These are phyloP conservation scores for Ocimum tenuiflorum DNA, from an alignment of 257 asterid genomes.

Conservation along the genomic window DNA sequence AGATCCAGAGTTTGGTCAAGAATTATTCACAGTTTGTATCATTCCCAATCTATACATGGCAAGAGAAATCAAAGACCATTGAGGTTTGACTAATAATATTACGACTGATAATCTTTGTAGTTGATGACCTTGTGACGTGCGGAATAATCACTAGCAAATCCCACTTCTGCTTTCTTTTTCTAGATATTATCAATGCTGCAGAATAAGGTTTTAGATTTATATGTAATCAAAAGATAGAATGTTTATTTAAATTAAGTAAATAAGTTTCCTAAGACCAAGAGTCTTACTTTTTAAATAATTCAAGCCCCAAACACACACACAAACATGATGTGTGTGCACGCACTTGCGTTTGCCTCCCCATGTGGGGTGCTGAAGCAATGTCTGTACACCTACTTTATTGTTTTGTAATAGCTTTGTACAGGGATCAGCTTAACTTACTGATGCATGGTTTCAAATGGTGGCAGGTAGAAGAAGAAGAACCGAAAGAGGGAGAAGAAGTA, in stretches of 20 bases:
- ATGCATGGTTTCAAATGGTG: background rate
- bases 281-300: too few species aligned
- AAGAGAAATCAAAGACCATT: slow-evolving; percentile 80
- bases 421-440: background rate
- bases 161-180: background rate
- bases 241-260: background rate
- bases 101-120: background rate
- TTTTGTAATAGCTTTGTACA: background rate
- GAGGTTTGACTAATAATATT: slow-evolving; percentile 49
- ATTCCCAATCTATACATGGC: slow-evolving; percentile 91
- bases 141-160: background rate
- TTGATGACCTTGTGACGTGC: background rate
- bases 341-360: too few species aligned
- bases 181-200: background rate
- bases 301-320: too few species aligned
- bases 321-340: too few species aligned
- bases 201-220: background rate
- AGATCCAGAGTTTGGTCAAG: slow-evolving; percentile 86
- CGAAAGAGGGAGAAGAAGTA: slow-evolving; percentile 87
- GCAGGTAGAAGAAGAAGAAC: slow-evolving; percentile 94
- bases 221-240: background rate
- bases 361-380: too few species aligned
- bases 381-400: background rate
- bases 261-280: too few species aligned
- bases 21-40: slow-evolving; percentile 93